These are phyloP conservation scores for Dendrostoma leiphaemia DNA, from an alignment of 2,329 filamentous ascomycete genomes.

Conservation along the genomic window DNA sequence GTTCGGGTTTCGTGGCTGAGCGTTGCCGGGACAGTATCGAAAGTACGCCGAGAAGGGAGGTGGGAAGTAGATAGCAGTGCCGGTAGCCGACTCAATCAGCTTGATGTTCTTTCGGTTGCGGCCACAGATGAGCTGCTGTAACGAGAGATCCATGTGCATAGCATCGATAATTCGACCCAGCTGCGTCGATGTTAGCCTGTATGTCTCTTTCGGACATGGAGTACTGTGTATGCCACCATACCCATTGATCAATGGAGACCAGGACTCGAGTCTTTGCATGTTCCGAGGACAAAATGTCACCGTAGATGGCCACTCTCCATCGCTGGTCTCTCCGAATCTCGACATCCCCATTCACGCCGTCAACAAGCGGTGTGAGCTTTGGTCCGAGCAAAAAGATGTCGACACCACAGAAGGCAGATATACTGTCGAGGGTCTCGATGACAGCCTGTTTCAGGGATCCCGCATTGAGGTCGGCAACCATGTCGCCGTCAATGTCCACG, in stretches of 20 bases:
- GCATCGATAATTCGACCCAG: slow-evolving; percentile 74
- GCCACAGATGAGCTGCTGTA: slow-evolving; percentile 90
- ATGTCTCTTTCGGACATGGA: too few species aligned
- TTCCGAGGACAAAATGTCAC: slow-evolving; percentile 91
- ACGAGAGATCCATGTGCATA: slow-evolving; percentile 77
- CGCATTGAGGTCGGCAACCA: slow-evolving; percentile 73
- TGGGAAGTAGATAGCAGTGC: slow-evolving; percentile 97
- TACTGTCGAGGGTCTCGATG: slow-evolving; percentile 79
- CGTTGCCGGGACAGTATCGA: slow-evolving; percentile 81
- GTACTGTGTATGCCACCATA: too few species aligned
- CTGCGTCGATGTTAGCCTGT: slow-evolving; percentile 45
- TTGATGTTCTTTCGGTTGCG: slow-evolving; percentile 97
- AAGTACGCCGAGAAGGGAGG: slow-evolving; percentile 91
- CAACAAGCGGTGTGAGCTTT: slow-evolving; percentile 76
- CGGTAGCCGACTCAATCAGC: slow-evolving; percentile 90
- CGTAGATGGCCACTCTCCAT: slow-evolving; percentile 90
- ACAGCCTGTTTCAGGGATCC: slow-evolving; percentile 73
- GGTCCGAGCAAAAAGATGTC: slow-evolving; percentile 96
- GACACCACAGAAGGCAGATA: slow-evolving; percentile 85
- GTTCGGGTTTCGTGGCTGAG: slow-evolving; percentile 76
- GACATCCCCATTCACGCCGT: slow-evolving; percentile 71
- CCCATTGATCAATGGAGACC: slow-evolving; percentile 95
- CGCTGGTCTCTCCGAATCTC: slow-evolving; percentile 86
- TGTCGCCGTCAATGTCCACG: slow-evolving; percentile 87
- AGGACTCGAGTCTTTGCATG: slow-evolving; percentile 94